Percentiles rank a stretch among this genome's conserved stretches.
phyloP scores from a whole-genome alignment of 2,329 filamentous ascomycete genomes.

The Penicillium sumatraense region DNA sequence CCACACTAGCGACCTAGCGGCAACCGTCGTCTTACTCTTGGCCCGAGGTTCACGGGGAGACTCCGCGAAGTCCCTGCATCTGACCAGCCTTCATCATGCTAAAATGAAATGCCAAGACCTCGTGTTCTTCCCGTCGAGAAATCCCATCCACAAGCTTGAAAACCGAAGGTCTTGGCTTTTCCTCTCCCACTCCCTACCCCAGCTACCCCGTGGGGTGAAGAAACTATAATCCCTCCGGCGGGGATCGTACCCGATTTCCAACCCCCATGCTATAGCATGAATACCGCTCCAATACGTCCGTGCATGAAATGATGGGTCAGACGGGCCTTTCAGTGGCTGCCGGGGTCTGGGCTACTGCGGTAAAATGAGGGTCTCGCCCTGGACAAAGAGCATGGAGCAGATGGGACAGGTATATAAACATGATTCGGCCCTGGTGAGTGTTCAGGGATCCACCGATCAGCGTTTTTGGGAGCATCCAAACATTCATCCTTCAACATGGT shows the following conservation, averaged over 20 bases:
- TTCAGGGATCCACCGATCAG: conserved; percentile 11
- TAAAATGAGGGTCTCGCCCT: neutral
- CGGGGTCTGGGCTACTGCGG: neutral
- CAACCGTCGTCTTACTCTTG: conserved; percentile 4
- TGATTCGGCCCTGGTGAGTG: conserved; percentile 1
- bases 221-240: conserved; percentile 13
- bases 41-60: conserved; percentile 14
- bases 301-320: neutral
- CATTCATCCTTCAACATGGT: conserved; percentile 23
- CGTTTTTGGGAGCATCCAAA: conserved; percentile 2
- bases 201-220: conserved; percentile 15
- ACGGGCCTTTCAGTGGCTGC: neutral
- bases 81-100: conserved; percentile 6
- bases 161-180: neutral
- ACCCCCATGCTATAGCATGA: neutral
- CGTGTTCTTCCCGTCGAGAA: neutral
- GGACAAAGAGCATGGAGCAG: neutral
- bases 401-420: conserved; percentile 10
- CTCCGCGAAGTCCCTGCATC: conserved; percentile 13
- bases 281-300: neutral
- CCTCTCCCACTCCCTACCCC: neutral
- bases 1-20: neutral
- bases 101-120: conserved; percentile 9
- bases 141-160: neutral
- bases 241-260: conserved; percentile 14